These are phyloP conservation scores for Escallonia herrerae DNA, from an alignment of 129 eudicot species.

Conservation along the genomic window DNA sequence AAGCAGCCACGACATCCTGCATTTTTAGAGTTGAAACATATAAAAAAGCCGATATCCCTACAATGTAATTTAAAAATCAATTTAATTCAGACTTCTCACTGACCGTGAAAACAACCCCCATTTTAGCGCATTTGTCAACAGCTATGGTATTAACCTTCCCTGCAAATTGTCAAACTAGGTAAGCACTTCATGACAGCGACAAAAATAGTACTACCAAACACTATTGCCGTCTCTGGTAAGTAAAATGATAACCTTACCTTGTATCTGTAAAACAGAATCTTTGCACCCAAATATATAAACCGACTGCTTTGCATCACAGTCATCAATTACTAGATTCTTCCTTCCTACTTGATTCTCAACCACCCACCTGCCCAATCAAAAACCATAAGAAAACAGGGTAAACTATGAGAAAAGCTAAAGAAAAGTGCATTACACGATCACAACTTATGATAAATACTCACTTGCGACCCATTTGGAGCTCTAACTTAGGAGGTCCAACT, in stretches of 20 bases:
- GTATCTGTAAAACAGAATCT: constrained; percentile 82
- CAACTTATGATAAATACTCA: constrained; percentile 31
- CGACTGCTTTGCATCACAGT: constrained; percentile 81
- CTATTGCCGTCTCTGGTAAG: not conserved
- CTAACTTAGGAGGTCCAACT: constrained; percentile 75
- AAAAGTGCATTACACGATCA: not conserved
- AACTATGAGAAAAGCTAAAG: not conserved
- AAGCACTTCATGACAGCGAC: constrained; percentile 6
- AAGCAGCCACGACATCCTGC: constrained; percentile 99
- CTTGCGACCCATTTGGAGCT: constrained; percentile 98
- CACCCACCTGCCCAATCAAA: constrained; percentile 60
- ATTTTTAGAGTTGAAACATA: constrained; percentile 12
- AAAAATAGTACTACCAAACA: constrained; percentile 1
- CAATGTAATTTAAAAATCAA: not conserved
- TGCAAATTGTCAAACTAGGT: constrained; percentile 26
- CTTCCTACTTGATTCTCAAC: constrained; percentile 89
- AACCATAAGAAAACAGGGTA: not conserved
- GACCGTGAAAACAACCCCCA: constrained; percentile 83
- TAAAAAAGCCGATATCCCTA: constrained; percentile 2
- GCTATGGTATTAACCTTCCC: constrained; percentile 97
- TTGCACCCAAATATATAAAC: constrained; percentile 89
- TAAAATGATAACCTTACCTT: constrained; percentile 37
- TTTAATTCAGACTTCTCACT: constrained; percentile 16
- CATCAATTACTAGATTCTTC: constrained; percentile 68
- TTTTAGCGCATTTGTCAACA: constrained; percentile 93